Evolutionary conservation across 345 rosid genomes (phyloP).

Genomic region (Odontarrhena argentea): DNA sequence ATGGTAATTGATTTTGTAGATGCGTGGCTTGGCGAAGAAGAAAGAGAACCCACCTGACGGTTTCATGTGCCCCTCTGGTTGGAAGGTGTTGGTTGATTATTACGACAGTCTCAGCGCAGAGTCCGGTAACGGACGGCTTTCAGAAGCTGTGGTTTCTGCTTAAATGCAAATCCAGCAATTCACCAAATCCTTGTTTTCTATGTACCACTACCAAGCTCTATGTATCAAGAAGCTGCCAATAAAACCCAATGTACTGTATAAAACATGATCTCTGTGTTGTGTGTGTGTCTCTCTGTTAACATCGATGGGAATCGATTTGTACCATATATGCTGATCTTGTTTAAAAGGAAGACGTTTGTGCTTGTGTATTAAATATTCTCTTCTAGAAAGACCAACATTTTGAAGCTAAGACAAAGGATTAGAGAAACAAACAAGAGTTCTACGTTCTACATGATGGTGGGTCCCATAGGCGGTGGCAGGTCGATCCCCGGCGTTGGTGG

Average conservation of each 20-base stretch:
- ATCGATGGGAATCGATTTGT: slow-evolving; percentile 25
- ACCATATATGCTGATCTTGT: slow-evolving; percentile 20
- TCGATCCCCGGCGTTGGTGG: slow-evolving; percentile 11
- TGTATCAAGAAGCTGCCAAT: slow-evolving; percentile 18
- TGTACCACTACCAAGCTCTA: neutral
- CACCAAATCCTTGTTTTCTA: neutral
- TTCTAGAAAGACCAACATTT: neutral
- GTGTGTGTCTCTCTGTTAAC: neutral
- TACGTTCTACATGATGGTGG: slow-evolving; percentile 16
- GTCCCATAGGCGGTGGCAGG: slow-evolving; percentile 26
- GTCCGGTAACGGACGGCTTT: slow-evolving; percentile 52
- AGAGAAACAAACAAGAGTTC: neutral
- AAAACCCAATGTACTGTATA: slow-evolving; percentile 30
- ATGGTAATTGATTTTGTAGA: slow-evolving; percentile 45
- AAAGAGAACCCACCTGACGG: slow-evolving; percentile 94
- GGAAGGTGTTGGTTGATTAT: slow-evolving; percentile 89
- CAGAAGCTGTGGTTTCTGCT: slow-evolving; percentile 62
- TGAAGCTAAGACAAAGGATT: neutral
- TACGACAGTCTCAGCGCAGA: slow-evolving; percentile 61
- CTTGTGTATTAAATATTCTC: neutral
- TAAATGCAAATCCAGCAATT: slow-evolving; percentile 34
- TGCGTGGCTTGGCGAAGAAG: slow-evolving; percentile 89
- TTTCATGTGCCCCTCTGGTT: slow-evolving; percentile 96
- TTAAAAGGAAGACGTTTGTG: slow-evolving; percentile 11
- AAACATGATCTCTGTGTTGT: slow-evolving; percentile 13